These are phyloP conservation scores for Boletales sp. DNA, from an alignment of 768 basidiomycete genomes.

Conservation along the genomic window DNA sequence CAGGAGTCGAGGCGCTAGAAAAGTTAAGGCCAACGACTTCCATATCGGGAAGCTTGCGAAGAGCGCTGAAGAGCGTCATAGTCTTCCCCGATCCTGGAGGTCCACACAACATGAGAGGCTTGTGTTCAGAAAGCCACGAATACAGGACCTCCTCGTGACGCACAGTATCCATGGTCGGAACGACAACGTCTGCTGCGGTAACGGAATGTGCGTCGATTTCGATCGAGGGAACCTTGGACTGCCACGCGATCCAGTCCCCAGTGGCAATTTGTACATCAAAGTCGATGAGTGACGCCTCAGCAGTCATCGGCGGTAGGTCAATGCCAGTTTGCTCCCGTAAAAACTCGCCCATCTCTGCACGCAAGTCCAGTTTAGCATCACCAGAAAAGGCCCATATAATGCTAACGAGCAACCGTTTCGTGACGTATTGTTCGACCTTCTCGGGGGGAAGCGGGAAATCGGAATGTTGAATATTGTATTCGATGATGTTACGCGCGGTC, in stretches of 20 bases:
- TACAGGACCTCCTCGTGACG: slow-evolving; percentile 98
- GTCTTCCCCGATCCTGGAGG: slow-evolving; percentile 99
- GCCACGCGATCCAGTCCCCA: slow-evolving; percentile 92
- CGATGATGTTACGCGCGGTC: slow-evolving; percentile 86
- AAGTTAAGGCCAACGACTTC: slow-evolving; percentile 99
- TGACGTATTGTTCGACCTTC: slow-evolving; percentile 85
- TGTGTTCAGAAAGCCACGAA: slow-evolving; percentile 98
- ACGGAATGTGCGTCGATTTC: slow-evolving; percentile 97
- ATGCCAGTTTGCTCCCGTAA: slow-evolving; percentile 82
- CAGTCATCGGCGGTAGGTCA: slow-evolving; percentile 74
- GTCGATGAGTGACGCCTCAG: slow-evolving; percentile 87
- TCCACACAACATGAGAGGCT: slow-evolving; percentile 96
- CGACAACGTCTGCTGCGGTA: slow-evolving; percentile 93
- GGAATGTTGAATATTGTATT: slow-evolving; percentile 91
- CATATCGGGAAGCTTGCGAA: slow-evolving; percentile 97
- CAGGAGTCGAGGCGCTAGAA: slow-evolving; percentile 97
- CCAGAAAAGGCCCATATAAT: slow-evolving; percentile 99
- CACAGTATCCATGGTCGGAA: slow-evolving; percentile 97
- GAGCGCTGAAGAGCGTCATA: slow-evolving; percentile 97
- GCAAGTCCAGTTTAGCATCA: slow-evolving; percentile 86
- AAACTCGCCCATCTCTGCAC: slow-evolving; percentile 87
- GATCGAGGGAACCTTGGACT: slow-evolving; percentile 85
- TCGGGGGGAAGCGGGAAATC: slow-evolving; percentile 90
- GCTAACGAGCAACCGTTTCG: slow-evolving; percentile 83
- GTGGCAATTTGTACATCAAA: slow-evolving; percentile 86